Evolutionary conservation across 2,329 filamentous ascomycete species (phyloP).

Genomic region (Basipetospora chlamydospora): DNA sequence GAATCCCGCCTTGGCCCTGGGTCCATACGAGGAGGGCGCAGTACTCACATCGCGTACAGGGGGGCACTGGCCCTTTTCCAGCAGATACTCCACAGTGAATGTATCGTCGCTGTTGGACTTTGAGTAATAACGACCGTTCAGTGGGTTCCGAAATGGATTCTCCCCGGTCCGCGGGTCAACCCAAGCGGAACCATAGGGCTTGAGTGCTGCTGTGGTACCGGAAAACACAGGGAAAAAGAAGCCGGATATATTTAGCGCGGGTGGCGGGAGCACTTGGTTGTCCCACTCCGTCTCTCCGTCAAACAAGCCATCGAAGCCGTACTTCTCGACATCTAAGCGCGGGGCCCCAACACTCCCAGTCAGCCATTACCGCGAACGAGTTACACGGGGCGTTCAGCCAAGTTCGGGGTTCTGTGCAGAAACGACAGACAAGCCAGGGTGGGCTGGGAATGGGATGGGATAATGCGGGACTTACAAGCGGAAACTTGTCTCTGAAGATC

Average conservation of each 20-base stretch:
- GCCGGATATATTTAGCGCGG: slow-evolving; percentile 9
- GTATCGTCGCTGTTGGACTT: slow-evolving; percentile 5
- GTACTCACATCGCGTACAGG: slow-evolving; percentile 9
- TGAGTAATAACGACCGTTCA: neutral
- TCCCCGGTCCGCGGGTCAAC: neutral
- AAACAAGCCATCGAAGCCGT: slow-evolving; percentile 10
- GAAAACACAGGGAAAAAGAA: neutral
- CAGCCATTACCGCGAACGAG: no score
- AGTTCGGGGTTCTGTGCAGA: neutral
- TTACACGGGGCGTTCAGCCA: neutral
- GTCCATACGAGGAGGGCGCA: neutral
- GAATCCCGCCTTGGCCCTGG: neutral
- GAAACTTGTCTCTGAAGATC: no score
- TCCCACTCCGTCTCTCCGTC: slow-evolving; percentile 8
- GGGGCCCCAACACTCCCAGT: no score
- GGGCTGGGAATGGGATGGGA: neutral
- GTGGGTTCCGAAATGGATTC: neutral
- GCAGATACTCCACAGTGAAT: slow-evolving; percentile 9
- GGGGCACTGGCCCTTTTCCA: slow-evolving; percentile 10
- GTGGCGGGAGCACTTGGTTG: slow-evolving; percentile 1
- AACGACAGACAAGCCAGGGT: no score
- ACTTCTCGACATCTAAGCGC: slow-evolving; percentile 8
- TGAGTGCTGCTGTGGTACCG: neutral
- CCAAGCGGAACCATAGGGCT: no score
- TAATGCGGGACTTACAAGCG: no score